Evolutionary conservation across 495 filamentous ascomycete species (phyloP), one percentile per base, ranked within the genome.

Genomic region (Penicillium argentinense): DNA sequence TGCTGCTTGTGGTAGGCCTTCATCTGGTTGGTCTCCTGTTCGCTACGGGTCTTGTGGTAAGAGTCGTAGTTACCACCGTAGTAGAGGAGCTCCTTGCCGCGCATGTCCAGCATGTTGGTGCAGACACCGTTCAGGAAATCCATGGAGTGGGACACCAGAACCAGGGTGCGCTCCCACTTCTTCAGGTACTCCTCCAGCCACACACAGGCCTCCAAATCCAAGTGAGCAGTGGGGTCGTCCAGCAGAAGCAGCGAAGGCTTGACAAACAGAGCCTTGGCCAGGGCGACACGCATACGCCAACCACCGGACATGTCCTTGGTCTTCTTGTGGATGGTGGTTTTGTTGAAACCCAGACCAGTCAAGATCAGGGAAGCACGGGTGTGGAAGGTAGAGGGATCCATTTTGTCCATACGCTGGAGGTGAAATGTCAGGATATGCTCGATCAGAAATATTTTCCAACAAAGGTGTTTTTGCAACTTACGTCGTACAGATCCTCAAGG

Each of bases 231-330:
- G 13, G 93, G 93, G 76, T 99, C 93, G 67, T 99, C 93, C 52
- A 99, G 90, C 36, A 99, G 80, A 13, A 99, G 82, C 27, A 99
- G 78, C 5, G 89, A 91, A 17, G 93, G 93, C 80, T 92, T 95
- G 69, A 99, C 92, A 77, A 99, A 99, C 37, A 99, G 85, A 22
- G 93, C 95, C 79, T 97, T 99, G 59, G 79, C 93, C 29, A 99
- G 82, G 24, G 93, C 93, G 22, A 99, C 93, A 80, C 93, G 88
- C 93, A 99, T 99, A 75, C 95, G 83, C 93, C 93, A 99, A 51
- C 93, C 93, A 86, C 93, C 93, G 54, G 93, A 99, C 93, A 99
- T 99, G 62, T 99, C 93, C 82, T 96, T 99, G 52, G 93, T 99
- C 80, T 89, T 95, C 81, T 99, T 99, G 68, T 92, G 75, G 62